Conservation (phyloP, 2,329 filamentous ascomycete genomes). For the Xenosphaeropsis pyriputrescens region DNA sequence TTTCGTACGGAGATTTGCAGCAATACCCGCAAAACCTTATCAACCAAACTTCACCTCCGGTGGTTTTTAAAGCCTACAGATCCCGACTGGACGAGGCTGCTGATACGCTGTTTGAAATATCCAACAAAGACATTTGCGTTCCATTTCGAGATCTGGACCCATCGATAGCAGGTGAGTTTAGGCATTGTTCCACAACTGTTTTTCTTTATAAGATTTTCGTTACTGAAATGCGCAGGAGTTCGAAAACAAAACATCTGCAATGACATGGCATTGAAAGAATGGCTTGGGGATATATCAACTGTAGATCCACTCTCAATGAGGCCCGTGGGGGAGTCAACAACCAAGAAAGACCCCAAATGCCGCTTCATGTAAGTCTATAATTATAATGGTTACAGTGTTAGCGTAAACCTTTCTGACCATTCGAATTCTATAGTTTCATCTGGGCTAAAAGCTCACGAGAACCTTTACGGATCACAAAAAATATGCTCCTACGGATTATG, state of each 20-base stretch:
- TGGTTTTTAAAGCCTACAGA: background rate
- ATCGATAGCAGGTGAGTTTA: background rate
- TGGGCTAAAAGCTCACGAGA: slow-evolving; percentile 8
- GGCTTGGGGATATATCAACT: slow-evolving; percentile 1
- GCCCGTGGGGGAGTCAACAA: too few relatives aligned
- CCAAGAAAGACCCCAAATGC: slow-evolving; percentile 8
- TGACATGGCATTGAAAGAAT: slow-evolving; percentile 1
- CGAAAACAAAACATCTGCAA: background rate
- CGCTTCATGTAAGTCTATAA: slow-evolving; percentile 14
- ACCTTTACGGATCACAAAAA: slow-evolving; percentile 9
- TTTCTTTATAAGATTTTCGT: too few relatives aligned
- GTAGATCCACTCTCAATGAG: background rate
- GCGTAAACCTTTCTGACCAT: background rate
- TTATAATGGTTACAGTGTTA: too few relatives aligned
- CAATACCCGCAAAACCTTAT: slow-evolving; percentile 1
- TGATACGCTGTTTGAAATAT: slow-evolving; percentile 6
- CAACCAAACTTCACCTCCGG: background rate
- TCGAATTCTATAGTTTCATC: slow-evolving; percentile 9
- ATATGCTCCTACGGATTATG: slow-evolving; percentile 13
- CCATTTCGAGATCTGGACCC: slow-evolving; percentile 10
- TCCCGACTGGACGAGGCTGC: background rate
- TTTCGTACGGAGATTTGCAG: too few relatives aligned
- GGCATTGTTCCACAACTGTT: background rate
- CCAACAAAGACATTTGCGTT: slow-evolving; percentile 19
- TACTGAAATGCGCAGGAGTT: background rate